Evolutionary conservation across 805 yeast species (phyloP).

Genomic region (Helenozyma rhizophorensis): DNA sequence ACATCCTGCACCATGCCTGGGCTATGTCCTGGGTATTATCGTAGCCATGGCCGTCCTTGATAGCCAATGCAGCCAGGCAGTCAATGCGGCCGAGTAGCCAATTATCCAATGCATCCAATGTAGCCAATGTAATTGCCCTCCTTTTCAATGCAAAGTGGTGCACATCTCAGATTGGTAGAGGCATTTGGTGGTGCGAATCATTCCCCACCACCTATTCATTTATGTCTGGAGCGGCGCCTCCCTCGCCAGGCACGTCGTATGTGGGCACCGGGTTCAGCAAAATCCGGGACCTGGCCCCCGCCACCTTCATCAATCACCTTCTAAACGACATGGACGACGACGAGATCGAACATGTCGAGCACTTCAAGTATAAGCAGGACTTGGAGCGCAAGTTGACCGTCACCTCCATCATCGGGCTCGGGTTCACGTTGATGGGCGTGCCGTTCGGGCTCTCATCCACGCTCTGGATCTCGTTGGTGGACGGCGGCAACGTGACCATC

Average conservation of each 20-base stretch:
- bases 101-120: no score
- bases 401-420: conserved; percentile 68
- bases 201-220: no score
- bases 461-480: conserved; percentile 62
- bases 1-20: no score
- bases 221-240: not conserved
- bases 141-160: no score
- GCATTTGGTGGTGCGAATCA: no score
- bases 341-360: conserved; percentile 56
- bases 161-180: no score
- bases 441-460: conserved; percentile 76
- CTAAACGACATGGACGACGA: conserved; percentile 34
- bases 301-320: conserved; percentile 11
- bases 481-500: conserved; percentile 76
- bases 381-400: conserved; percentile 65
- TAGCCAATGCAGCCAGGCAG: no score
- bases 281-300: conserved; percentile 16
- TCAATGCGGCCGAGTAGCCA: no score
- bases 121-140: no score
- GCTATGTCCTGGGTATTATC: no score
- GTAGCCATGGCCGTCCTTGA: no score
- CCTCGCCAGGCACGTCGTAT: conserved; percentile 6
- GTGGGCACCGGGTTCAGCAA: conserved; percentile 8
- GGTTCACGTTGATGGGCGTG: conserved; percentile 78
- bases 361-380: conserved; percentile 70